A percentile compares a stretch with the other conserved stretches of the same genome.
These are phyloP conservation scores for Suillus cothurnatus DNA, from an alignment of 768 basidiomycete genomes.

Conservation along the genomic window DNA sequence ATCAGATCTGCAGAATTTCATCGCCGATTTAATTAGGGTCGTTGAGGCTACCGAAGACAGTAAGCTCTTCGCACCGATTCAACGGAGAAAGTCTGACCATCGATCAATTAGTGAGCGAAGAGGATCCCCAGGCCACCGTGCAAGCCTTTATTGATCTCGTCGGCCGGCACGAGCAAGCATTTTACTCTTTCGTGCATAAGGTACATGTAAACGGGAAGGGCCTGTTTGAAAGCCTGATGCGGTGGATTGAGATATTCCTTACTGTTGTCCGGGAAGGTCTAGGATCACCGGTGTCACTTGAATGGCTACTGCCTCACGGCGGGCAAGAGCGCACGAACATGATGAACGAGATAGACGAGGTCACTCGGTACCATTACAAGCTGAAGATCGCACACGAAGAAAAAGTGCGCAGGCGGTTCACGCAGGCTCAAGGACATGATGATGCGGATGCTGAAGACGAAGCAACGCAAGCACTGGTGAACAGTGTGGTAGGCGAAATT, in stretches of 20 bases:
- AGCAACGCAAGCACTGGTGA: conserved; percentile 77
- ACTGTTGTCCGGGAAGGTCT: conserved; percentile 89
- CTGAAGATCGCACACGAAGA: conserved; percentile 92
- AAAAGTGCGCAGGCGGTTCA: conserved; percentile 86
- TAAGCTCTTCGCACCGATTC: conserved; percentile 41
- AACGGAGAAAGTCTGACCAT: conserved; percentile 9
- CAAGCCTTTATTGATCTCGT: conserved; percentile 94
- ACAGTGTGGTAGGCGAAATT: conserved; percentile 79
- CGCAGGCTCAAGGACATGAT: conserved; percentile 49
- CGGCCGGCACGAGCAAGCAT: conserved; percentile 90
- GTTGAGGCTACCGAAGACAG: conserved; percentile 91
- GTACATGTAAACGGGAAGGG: conserved; percentile 96
- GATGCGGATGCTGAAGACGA: conserved; percentile 80
- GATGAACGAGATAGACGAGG: conserved; percentile 83
- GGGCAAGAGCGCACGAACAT: conserved; percentile 77
- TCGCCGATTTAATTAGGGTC: conserved; percentile 93
- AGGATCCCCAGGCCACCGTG: conserved; percentile 84
- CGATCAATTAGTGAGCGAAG: conserved; percentile 63
- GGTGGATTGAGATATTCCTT: conserved; percentile 95
- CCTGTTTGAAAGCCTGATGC: conserved; percentile 92
- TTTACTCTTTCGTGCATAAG: conserved; percentile 97
- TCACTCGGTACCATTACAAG: conserved; percentile 92
- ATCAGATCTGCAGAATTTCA: conserved; percentile 87
- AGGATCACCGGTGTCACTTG: conserved; percentile 67
- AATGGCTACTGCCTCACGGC: conserved; percentile 85